Conservation (phyloP, 768 basidiomycete species). For the Piloderma croceum region DNA sequence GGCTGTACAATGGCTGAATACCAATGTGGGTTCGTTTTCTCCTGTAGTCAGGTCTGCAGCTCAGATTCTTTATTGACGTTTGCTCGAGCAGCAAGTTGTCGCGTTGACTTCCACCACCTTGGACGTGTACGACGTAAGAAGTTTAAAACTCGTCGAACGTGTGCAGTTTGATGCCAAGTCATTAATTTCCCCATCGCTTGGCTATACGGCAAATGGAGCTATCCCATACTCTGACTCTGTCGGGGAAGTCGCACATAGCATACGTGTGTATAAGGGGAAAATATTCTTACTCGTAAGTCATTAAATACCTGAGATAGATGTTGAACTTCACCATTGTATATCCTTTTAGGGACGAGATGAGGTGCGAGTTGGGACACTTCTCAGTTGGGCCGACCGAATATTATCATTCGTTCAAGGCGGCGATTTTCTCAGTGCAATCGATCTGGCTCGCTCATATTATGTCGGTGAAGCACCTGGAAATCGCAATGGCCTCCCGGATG, state of each 20-base stretch:
- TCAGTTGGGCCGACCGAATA: constrained; percentile 94
- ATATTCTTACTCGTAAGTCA: constrained; percentile 78
- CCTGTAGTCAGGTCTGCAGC: not conserved
- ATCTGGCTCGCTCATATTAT: constrained; percentile 79
- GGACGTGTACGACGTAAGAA: constrained; percentile 63
- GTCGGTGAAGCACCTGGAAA: constrained; percentile 77
- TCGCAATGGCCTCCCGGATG: constrained; percentile 76
- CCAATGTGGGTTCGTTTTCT: constrained; percentile 60
- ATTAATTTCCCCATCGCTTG: constrained; percentile 50
- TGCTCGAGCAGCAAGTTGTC: constrained; percentile 55
- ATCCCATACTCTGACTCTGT: constrained; percentile 45
- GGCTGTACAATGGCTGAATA: constrained; percentile 84
- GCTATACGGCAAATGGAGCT: constrained; percentile 40
- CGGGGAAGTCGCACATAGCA: constrained; percentile 58
- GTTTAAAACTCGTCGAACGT: constrained; percentile 55
- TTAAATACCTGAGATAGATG: too few relatives aligned
- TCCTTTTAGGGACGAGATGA: constrained; percentile 56
- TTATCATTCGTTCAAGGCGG: constrained; percentile 77
- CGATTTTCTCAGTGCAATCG: constrained; percentile 87
- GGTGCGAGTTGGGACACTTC: constrained; percentile 74
- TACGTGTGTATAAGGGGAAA: constrained; percentile 84
- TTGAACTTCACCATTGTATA: constrained; percentile 7
- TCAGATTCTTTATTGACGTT: not conserved
- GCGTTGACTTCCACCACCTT: constrained; percentile 52
- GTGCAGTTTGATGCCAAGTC: constrained; percentile 51